Percentiles rank a stretch among this genome's conserved stretches.
These are phyloP conservation scores for Talaromyces liani DNA, from an alignment of 495 filamentous ascomycete genomes.

Conservation along the genomic window DNA sequence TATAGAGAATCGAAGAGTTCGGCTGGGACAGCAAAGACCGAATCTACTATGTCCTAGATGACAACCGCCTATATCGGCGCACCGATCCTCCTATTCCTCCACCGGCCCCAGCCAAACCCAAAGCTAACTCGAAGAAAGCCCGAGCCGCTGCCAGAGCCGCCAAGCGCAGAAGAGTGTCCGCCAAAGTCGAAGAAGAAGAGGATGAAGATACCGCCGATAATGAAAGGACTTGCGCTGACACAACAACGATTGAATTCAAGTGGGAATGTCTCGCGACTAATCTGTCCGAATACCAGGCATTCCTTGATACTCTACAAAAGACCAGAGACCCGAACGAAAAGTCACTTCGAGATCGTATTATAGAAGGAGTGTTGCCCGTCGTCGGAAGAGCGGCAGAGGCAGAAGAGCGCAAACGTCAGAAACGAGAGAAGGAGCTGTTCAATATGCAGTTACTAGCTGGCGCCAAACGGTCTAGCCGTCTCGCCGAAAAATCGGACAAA, in stretches of 20 bases:
- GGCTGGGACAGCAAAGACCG: conserved; percentile 83
- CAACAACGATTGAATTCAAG: conserved; percentile 61
- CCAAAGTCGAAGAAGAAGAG: conserved; percentile 42
- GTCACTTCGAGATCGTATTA: conserved; percentile 56
- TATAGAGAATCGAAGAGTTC: conserved; percentile 81
- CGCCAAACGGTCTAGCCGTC: conserved; percentile 84
- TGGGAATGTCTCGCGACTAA: conserved; percentile 91
- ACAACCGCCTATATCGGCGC: conserved; percentile 84
- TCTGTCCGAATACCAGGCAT: conserved; percentile 64
- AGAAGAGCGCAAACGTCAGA: conserved; percentile 57
- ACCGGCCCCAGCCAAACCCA: conserved; percentile 55
- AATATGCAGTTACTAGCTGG: conserved; percentile 79
- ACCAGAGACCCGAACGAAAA: conserved; percentile 79
- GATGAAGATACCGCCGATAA: conserved; percentile 43
- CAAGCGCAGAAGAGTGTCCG: conserved; percentile 62
- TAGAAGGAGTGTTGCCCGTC: conserved; percentile 70
- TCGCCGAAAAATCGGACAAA: conserved; percentile 73
- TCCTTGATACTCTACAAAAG: conserved; percentile 62
- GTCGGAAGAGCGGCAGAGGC: conserved; percentile 76
- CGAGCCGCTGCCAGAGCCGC: conserved; percentile 59
- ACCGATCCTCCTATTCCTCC: conserved; percentile 59
- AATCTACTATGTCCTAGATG: conserved; percentile 84
- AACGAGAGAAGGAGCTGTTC: conserved; percentile 71
- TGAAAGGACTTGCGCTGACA: conserved; percentile 37
- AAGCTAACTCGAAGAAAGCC: conserved; percentile 68